Evolutionary conservation across 768 basidiomycete species (phyloP), one percentile per base, ranked within the genome.

Genomic region (Mycena vitilis): DNA sequence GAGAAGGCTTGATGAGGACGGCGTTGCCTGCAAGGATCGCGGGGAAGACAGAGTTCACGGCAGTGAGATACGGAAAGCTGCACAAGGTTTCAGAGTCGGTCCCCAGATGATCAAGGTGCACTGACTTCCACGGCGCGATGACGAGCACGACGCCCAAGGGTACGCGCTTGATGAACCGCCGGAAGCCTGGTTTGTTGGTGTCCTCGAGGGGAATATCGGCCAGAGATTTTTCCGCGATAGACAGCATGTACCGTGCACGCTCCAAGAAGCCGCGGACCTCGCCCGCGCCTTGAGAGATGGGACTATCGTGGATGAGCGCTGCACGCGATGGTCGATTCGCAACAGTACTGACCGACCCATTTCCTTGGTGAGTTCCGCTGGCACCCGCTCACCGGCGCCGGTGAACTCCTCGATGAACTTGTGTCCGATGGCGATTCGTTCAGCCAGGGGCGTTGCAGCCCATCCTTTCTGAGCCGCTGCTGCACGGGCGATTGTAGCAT

Each of bases 1-100:
- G 98, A 2, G 96, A 97, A 0, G 98, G 97, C 78, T 99, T 99
- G 76, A 99, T 83, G 52, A 99, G 77, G 13, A 98, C 93, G 0
- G 94, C 80, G 77, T 99, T 99, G 37, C 98, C 94, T 7, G 96
- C 89, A 36, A 99, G 83, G 70, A 99, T 83, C 0, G 95, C 94
- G 2, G 98, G 98, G 25, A 99, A 86, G 58, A 99, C 89, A 5
- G 94, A 90, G 79, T 99, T 99, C 78, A 98, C 87, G 44, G 94
- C 89, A 42, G 91, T 91, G 38, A 99, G 89, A 80, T 95, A 96
- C 0, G 96, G 96, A 79, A 87, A 97, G 78, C 94, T 96, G 75
- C 11, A 64, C 65, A 56, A 25, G 30, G 5, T 30, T 30, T 30
- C 30, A 30, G 23, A 11, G 62, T 37, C 52, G 37, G 13, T 15